Base-by-base conservation (phyloP, 306 rosid genomes). In the Vigna mungo region DNA sequence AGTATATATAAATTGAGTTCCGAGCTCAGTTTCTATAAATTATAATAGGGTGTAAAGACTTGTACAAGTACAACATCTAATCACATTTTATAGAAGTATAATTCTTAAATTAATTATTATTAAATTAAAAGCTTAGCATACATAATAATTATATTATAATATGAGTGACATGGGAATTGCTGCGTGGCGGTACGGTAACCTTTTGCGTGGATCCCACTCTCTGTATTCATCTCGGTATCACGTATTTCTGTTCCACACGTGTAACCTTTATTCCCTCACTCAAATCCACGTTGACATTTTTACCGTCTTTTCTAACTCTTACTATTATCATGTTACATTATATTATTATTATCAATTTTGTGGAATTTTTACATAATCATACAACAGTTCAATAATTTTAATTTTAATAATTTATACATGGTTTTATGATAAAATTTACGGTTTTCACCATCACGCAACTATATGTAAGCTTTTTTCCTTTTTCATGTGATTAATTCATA, bases 281-380 rank as follows among this genome's bases (percentile, higher is more conserved):
- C 15, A 52, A 34, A 37, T 52, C 71, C 74, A 79, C 49, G 74
- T 79, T 74, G 71, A 74, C 60, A 59, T 32, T 39, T 34, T 54
- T 27, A 32, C 23, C 21, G 8, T 61, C 20, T 61, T 32, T 7
- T 32, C 7, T 59, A 30, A 59, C 20, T 10, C 47, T 39, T 8
- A 43, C 11, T 43, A 43, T 43, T 43, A 43, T 30, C 5, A 30
- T 30, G 4, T 30, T 30, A 30, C 1, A 30, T 30, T 30, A 30
- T 30, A 30, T 30, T 27, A 27, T 27, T 30, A 25, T 25, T 30
- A 3, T 30, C 34, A 30, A 30, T 3, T 7, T 34, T 7, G 4
- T 34, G 34, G 34, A 30, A 34, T 34, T 34, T 32, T 34, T 34
- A 5, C 1, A 34, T 15, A 15, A 49, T 49, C 6, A 49, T 16